phyloP scores from a whole-genome alignment of 1,284 basidiomycete species.

The Hemileia vastatrix region DNA sequence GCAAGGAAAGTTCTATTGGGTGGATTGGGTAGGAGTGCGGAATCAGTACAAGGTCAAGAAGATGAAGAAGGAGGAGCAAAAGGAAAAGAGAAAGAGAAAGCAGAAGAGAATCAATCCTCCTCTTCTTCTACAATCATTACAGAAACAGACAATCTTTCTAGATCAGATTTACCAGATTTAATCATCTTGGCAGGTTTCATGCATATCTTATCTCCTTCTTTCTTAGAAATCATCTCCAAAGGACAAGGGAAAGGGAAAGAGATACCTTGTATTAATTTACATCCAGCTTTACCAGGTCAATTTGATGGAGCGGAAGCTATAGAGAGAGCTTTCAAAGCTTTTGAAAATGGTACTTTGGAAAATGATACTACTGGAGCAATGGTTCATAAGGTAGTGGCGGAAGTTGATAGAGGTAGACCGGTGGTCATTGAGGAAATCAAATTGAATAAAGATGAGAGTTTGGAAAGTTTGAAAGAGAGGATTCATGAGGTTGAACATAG shows the following conservation, averaged over 20 bases:
- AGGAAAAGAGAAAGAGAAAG: no score
- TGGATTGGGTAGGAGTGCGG: no score
- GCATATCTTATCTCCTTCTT: slow-evolving; percentile 64
- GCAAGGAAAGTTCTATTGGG: slow-evolving; percentile 58
- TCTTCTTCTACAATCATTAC: background rate
- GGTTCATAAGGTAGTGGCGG: slow-evolving; percentile 90
- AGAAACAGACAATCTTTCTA: slow-evolving; percentile 25
- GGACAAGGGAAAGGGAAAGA: slow-evolving; percentile 27
- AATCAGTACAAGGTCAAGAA: no score
- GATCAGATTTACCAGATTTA: slow-evolving; percentile 66
- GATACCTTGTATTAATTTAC: slow-evolving; percentile 87
- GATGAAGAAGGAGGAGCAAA: no score
- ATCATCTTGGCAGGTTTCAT: slow-evolving; percentile 95
- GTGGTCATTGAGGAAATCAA: slow-evolving; percentile 68
- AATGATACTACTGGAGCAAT: slow-evolving; percentile 62
- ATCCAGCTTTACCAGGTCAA: slow-evolving; percentile 84
- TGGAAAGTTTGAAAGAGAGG: slow-evolving; percentile 65
- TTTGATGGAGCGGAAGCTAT: slow-evolving; percentile 91
- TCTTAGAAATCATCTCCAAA: slow-evolving; percentile 49
- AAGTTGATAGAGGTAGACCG: slow-evolving; percentile 85
- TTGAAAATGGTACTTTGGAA: slow-evolving; percentile 53
- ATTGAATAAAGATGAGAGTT: slow-evolving; percentile 58
- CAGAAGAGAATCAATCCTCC: no score
- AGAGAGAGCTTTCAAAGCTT: slow-evolving; percentile 77
- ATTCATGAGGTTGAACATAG: slow-evolving; percentile 79